Evolutionary conservation across 2,329 filamentous ascomycete species (phyloP), one percentile per base, ranked within the genome.

Genomic region (Esteya vermicola): DNA sequence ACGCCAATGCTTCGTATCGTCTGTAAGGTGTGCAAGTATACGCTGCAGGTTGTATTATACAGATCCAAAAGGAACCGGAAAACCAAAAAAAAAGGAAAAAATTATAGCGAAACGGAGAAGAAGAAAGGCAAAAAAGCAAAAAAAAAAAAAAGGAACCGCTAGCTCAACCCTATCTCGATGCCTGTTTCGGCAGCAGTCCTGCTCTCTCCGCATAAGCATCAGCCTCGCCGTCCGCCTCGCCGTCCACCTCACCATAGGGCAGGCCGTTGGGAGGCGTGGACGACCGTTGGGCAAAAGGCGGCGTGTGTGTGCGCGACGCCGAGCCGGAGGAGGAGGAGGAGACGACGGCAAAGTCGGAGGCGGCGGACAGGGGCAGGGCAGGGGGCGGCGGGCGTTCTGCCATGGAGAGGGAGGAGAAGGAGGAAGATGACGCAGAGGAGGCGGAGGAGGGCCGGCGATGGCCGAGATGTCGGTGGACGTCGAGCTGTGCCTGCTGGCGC

Each of bases 401-500:
- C 19, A 25, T 9, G 27, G 21, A 14, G 20, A 14, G 14, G 22
- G 27, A 8, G 23, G 20, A 13, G 36, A 9, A 6, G 32, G 53
- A 49, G 31, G 64, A 61, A 48, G 60, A 65, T 21, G 50, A 57
- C 12, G 26, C 14, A 7, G 31, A 20, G 23, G 10, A 16, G 5
- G 9, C 35, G 20, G n/a, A 21, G 27, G n/a, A 23, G 25, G 12
- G 38, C 52, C 58, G 56, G 43, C 57, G 51, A 42, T 62, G 62
- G 23, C 54, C 58, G 9, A n/a, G n/a, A n/a, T n/a, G n/a, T n/a
- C 54, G 54, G 38, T 72, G 68, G 2, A 66, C 67, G 22, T 68
- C 63, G 26, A 58, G 53, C 50, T 67, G 67, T 2, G 86, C 85
- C 12, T 94, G 83, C 40, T 72, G 63, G 35, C 84, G 73, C 91